Base-by-base conservation (phyloP, 164 flowering plant genomes). In the Dillenia turbinata region DNA sequence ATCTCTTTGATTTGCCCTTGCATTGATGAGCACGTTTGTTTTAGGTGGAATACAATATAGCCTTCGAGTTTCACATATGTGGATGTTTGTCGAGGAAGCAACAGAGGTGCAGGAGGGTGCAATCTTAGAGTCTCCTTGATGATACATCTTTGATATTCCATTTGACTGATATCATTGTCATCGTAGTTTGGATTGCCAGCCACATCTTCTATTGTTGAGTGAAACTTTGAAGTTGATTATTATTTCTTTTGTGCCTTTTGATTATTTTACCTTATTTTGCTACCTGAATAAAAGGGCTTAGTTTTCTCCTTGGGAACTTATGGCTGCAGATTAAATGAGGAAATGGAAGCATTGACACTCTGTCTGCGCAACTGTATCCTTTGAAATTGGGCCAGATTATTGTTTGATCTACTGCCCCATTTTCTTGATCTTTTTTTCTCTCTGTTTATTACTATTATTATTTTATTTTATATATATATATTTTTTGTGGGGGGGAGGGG, bases 321-420 rank as follows among this genome's bases (percentile, higher is more conserved):
- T 15, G 61, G n/a, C 58, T 71, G 77, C 96, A 88, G 98, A 71
- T 77, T 92, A 73, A 89, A 92, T 61, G 89, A 90, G 74, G 95
- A 90, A 76, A 76, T 92, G 86, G 88, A 83, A 72, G 85, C 64
- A 66, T 83, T 19, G 92, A 85, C 43, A 69, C 16, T 60, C 80
- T 89, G 49, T 93, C 93, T 14, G 22, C 69, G 11, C 83, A 85
- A 59, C 68, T 92, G 98, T 92, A 92, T 89, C 96, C 96, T 81
- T 82, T 46, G 12, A 26, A 17, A 33, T 49, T 13, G 44, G 48
- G 26, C 62, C 40, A 5, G 40, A 33, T 33, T 33, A 6, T 47
- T 43, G 33, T 13, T 53, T 61, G 24, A 50, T 50, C 17, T 15
- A n/a, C 26, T 45, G 60, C 40, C 9, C 40, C 24, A 24, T 44